Percentiles rank a stretch among this genome's conserved stretches.
phyloP scores from a whole-genome alignment of 768 basidiomycete species.

The Psilocybe subaeruginosa region DNA sequence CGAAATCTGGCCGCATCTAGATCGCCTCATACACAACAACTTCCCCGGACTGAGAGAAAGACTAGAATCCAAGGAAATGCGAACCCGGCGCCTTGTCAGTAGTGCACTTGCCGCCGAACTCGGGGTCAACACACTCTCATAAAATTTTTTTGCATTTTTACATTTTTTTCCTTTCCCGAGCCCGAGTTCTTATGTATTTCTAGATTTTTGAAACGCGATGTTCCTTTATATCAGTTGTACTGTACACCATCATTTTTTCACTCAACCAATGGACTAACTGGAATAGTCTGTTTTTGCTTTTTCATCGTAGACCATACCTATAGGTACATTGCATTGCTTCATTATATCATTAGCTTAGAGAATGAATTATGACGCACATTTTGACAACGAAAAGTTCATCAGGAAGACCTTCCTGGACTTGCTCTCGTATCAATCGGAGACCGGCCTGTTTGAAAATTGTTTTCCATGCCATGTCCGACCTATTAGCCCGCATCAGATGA shows the following conservation, averaged over 20 bases:
- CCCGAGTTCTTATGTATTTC: conserved; percentile 5
- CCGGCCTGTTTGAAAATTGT: conserved; percentile 74
- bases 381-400: conserved; percentile 82
- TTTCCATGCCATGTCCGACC: conserved; percentile 87
- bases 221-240: neutral
- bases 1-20: conserved; percentile 89
- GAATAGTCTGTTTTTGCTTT: neutral
- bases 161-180: neutral
- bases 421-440: conserved; percentile 68
- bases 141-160: neutral
- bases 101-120: conserved; percentile 49
- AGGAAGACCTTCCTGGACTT: conserved; percentile 84
- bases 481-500: conserved; percentile 30
- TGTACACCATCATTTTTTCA: conserved; percentile 4
- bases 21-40: conserved; percentile 53
- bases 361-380: conserved; percentile 55
- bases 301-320: conserved; percentile 64
- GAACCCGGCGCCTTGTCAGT: conserved; percentile 54
- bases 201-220: neutral
- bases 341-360: neutral
- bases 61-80: conserved; percentile 38
- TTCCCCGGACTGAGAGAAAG: conserved; percentile 67
- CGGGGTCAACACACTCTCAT: conserved; percentile 19
- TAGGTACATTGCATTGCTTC: conserved; percentile 2
- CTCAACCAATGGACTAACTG: neutral